Evolutionary conservation across 495 filamentous ascomycete species (phyloP), one percentile per base, ranked within the genome.

Genomic region (Wilcoxina mikolae): DNA sequence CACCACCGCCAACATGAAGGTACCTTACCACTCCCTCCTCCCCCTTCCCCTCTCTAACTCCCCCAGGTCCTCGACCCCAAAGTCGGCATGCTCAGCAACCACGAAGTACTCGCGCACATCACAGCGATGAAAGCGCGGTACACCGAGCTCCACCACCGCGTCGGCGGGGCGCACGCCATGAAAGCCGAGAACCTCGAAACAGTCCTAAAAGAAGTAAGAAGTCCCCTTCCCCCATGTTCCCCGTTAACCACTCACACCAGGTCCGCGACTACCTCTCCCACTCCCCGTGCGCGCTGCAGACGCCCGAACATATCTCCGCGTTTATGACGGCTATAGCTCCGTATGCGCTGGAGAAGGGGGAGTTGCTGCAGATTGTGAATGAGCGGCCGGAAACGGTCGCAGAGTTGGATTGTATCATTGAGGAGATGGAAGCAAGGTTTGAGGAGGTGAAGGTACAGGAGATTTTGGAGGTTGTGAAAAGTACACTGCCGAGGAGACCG

Each of bases 361-460:
- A 84, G 65, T 66, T 80, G 10, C 61, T 84, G 4, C 82, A 79
- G 77, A 77, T 83, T 31, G 56, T 81, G 3, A 83, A 84, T 58
- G 60, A 81, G 12, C 53, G 73, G 42, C 73, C 73, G 2, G 61
- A 60, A 12, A 68, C 62, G 7, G 56, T 67, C 7, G 69, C 64
- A 18, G 66, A 70, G 57, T 48, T 76, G 49, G 69, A 73, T 50
- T 70, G 65, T 17, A 63, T 76, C 17, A 62, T 76, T n/a, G 71
- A 76, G 58, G 73, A 76, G 59, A 68, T 73, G 60, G 73, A 74
- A 51, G 56, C 65, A 28, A 38, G 73, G 23, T 74, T 75, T 50
- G 51, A 47, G 2, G 68, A 64, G 33, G 68, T 64, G 11, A 60
- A 68, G 56, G 65, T 71, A 43, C 44, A 51, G 3, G 65, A 67